These are phyloP conservation scores for Hericium alpestre DNA, from an alignment of 768 basidiomycete species.

Conservation along the genomic window DNA sequence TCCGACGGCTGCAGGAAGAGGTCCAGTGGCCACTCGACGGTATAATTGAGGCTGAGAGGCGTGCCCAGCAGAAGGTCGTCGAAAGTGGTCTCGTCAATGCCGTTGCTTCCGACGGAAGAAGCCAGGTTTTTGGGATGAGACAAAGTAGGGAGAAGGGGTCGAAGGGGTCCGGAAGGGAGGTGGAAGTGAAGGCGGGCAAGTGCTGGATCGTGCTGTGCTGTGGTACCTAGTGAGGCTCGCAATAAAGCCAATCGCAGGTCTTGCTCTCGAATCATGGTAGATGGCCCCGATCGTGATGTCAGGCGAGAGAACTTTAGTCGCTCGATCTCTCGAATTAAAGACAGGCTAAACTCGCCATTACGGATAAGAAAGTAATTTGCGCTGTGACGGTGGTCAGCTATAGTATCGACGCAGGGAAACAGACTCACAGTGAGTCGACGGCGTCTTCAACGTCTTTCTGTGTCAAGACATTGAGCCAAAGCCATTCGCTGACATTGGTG, in stretches of 20 bases:
- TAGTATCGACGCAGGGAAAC: not conserved
- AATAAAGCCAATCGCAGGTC: constrained; percentile 81
- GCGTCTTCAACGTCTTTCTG: constrained; percentile 74
- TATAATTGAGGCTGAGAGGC: constrained; percentile 58
- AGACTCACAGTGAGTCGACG: constrained; percentile 69
- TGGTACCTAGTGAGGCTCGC: constrained; percentile 80
- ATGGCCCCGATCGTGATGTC: constrained; percentile 49
- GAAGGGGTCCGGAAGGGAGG: constrained; percentile 71
- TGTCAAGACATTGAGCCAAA: constrained; percentile 85
- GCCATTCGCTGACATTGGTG: constrained; percentile 82
- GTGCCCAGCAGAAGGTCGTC: constrained; percentile 74
- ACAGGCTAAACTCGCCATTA: constrained; percentile 78
- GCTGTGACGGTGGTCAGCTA: constrained; percentile 27
- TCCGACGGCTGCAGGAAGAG: constrained; percentile 76
- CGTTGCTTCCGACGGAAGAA: constrained; percentile 27
- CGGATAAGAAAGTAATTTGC: constrained; percentile 82
- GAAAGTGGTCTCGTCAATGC: constrained; percentile 40
- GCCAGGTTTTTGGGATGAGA: constrained; percentile 28
- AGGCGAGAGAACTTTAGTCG: constrained; percentile 72
- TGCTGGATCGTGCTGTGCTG: constrained; percentile 76
- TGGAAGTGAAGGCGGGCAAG: constrained; percentile 65
- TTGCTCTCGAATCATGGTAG: constrained; percentile 80
- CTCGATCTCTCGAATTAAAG: constrained; percentile 80
- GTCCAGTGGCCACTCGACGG: constrained; percentile 78
- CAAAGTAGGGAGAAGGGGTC: constrained; percentile 73